Base-by-base conservation (phyloP, 768 basidiomycete genomes). In the Leccinum disarticulatum region DNA sequence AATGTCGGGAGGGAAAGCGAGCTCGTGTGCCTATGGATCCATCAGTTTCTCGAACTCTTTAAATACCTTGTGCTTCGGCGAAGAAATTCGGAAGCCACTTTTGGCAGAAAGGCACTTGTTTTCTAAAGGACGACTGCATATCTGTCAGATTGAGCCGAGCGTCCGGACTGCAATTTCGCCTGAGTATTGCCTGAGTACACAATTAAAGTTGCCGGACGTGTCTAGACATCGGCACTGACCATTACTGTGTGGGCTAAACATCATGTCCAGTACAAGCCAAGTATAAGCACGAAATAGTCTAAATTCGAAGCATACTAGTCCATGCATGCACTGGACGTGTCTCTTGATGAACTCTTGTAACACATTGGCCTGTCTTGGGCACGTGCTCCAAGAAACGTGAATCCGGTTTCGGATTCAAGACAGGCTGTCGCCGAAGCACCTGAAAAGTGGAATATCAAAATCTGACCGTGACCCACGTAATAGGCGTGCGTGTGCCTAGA, bases 241-340 rank as follows among this genome's bases (percentile, higher is more conserved):
- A 41, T 41, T 17, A 9, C 1, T 14, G 6, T 14, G 6, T 15
- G 36, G 8, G 15, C 36, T 15, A 17, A 17, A 38, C 17, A 38
- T 38, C 15, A 3, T 38, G 36, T 38, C 36, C 15, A 8, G 36
- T 38, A 15, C 36, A 15, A 36, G 14, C 36, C 14, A 15, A 17
- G 36, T 17, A 3, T 15, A 38, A 8, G 36, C 41, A 43, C 17
- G 41, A 43, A 43, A 43, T 43, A n/a, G 41, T 43, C 59, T 78
- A 91, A 13, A 91, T 73, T 93, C 90, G 83, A 98, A 98, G 11
- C 96, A 96, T 3, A 8, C 36, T 51, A 93, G 83, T 15, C 81
- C 77, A 48, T 87, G 81, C 97, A 99, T 99, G 79, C 97, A 99
- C 13, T 87, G 83, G 54, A 93, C 78, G 66, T 98, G 96, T 59